Evolutionary conservation across 208 protist genomes (phyloP).

Genomic region (Leishmania martiniquensis): DNA sequence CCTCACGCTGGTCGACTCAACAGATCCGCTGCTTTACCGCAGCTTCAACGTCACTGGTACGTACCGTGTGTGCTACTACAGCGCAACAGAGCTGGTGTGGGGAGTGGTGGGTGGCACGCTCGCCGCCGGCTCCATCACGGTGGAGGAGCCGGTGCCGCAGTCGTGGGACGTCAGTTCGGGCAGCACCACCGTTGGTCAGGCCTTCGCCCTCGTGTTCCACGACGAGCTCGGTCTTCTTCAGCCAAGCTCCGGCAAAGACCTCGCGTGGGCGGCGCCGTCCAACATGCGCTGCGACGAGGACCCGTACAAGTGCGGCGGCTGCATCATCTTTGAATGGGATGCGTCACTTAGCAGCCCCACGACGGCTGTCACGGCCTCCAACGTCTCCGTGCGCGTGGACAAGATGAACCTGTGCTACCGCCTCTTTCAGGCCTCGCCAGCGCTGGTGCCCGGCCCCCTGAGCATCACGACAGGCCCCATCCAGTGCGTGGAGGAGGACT

Average conservation of each 20-base stretch:
- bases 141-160: slow-evolving; percentile 49
- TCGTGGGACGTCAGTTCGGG: slow-evolving; percentile 42
- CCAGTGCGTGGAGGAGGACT: slow-evolving; percentile 57
- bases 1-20: slow-evolving; percentile 63
- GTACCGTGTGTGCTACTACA: slow-evolving; percentile 89
- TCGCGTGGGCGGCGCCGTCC: slow-evolving; percentile 68
- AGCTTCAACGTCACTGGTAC: slow-evolving; percentile 71
- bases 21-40: slow-evolving; percentile 70
- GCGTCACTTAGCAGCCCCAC: slow-evolving; percentile 31
- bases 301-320: slow-evolving; percentile 47
- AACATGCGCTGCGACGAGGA: slow-evolving; percentile 60
- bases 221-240: slow-evolving; percentile 47
- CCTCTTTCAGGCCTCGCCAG: slow-evolving; percentile 63
- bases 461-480: slow-evolving; percentile 54
- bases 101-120: slow-evolving; percentile 71
- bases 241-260: slow-evolving; percentile 39
- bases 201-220: slow-evolving; percentile 64
- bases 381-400: slow-evolving; percentile 45
- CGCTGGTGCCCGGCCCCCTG: slow-evolving; percentile 51
- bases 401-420: slow-evolving; percentile 83
- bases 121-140: slow-evolving; percentile 42
- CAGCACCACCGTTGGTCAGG: slow-evolving; percentile 38
- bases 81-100: slow-evolving; percentile 62
- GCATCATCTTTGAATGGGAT: slow-evolving; percentile 67
- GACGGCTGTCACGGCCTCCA: slow-evolving; percentile 42